These are phyloP conservation scores for Cladophialophora chaetospira DNA, from an alignment of 2,329 filamentous ascomycete species.

Conservation along the genomic window DNA sequence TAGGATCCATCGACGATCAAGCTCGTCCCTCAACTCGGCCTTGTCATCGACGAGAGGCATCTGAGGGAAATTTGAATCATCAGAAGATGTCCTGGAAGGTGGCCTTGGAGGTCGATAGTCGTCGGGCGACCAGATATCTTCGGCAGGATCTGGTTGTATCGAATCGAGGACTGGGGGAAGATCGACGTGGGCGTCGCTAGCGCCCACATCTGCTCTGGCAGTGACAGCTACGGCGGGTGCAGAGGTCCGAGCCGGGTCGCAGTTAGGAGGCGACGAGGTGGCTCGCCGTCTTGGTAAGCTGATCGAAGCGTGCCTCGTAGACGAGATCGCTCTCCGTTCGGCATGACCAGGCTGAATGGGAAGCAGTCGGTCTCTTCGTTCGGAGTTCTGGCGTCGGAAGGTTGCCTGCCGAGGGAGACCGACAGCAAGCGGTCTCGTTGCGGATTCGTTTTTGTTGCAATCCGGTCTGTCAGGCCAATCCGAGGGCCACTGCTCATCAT, in stretches of 20 bases:
- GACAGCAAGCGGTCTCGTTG: slow-evolving; percentile 61
- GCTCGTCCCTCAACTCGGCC: slow-evolving; percentile 68
- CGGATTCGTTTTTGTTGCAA: slow-evolving; percentile 17
- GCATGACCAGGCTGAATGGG: slow-evolving; percentile 64
- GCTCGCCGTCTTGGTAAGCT: slow-evolving; percentile 45
- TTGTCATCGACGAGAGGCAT: slow-evolving; percentile 41
- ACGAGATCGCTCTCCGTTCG: slow-evolving; percentile 72
- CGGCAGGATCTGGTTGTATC: slow-evolving; percentile 26
- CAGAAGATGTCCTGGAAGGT: slow-evolving; percentile 51
- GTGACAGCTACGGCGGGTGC: slow-evolving; percentile 37
- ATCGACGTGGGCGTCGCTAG: slow-evolving; percentile 6
- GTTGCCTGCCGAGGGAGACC: slow-evolving; percentile 75
- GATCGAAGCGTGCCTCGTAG: slow-evolving; percentile 41
- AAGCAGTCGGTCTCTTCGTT: slow-evolving; percentile 71
- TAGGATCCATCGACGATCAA: slow-evolving; percentile 89
- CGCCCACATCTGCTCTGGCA: slow-evolving; percentile 27
- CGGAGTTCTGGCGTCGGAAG: slow-evolving; percentile 80
- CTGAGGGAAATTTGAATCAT: slow-evolving; percentile 25
- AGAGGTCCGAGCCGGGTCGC: slow-evolving; percentile 41
- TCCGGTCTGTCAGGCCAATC: slow-evolving; percentile 17
- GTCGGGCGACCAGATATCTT: slow-evolving; percentile 23
- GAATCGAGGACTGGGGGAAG: slow-evolving; percentile 18
- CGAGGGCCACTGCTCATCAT: slow-evolving; percentile 23
- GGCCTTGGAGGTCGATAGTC: slow-evolving; percentile 36
- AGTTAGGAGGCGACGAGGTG: slow-evolving; percentile 44